Evolutionary conservation across 169 alveolate species (phyloP).

Genomic region (Plasmodium vivax): DNA sequence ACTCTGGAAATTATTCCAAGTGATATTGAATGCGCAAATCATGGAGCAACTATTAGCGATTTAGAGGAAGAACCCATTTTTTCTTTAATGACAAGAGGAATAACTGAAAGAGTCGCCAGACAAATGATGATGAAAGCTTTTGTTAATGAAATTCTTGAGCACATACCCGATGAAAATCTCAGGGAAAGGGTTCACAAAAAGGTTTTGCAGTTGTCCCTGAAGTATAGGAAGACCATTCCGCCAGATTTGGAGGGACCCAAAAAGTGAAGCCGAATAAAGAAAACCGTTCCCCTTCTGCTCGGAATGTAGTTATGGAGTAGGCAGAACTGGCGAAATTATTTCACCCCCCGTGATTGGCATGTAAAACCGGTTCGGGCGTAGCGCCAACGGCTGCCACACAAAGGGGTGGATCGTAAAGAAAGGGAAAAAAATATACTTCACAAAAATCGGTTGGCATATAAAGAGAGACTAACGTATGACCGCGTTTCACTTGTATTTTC

Average conservation of each 20-base stretch:
- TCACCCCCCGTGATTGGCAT: not conserved
- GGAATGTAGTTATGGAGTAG: not conserved
- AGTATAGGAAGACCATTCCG: not conserved
- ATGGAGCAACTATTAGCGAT: slow-evolving; percentile 81
- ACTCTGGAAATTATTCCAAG: slow-evolving; percentile 80
- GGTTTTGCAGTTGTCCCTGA: slow-evolving; percentile 35
- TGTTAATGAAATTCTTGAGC: slow-evolving; percentile 69
- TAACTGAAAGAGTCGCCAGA: slow-evolving; percentile 58
- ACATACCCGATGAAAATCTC: slow-evolving; percentile 63
- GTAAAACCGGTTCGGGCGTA: not conserved
- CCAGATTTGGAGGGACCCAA: not conserved
- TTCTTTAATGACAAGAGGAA: slow-evolving; percentile 79
- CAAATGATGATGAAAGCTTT: slow-evolving; percentile 77
- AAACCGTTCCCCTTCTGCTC: not conserved
- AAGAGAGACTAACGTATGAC: not conserved
- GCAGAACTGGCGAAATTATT: not conserved
- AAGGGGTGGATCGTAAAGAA: not conserved
- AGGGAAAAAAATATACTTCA: not conserved
- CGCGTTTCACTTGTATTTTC: not conserved
- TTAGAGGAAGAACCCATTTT: slow-evolving; percentile 80
- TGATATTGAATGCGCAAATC: slow-evolving; percentile 78
- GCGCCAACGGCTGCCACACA: not conserved
- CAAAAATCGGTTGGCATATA: not conserved
- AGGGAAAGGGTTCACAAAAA: slow-evolving; percentile 33
- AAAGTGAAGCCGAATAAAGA: not conserved